Evolutionary conservation across 2,329 filamentous ascomycete genomes (phyloP), one percentile per base, ranked within the genome.

Genomic region (Alternaria rosae): DNA sequence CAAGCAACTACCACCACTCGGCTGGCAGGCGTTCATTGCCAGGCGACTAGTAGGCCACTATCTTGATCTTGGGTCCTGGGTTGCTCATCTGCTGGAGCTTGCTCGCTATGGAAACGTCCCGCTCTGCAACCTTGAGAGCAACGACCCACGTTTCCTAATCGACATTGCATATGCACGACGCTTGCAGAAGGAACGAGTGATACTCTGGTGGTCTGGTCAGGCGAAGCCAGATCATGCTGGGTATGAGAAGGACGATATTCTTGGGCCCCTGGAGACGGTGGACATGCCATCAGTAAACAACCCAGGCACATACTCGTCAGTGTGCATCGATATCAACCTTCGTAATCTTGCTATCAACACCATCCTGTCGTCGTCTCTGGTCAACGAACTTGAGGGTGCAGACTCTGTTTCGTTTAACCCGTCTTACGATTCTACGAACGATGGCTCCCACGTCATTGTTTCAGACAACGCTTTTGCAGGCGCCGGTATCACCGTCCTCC

Each of bases 321-420:
- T 99, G 3, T 99, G 95, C 76, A 95, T 99, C 65, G 95, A 99
- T 70, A 82, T 99, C 13, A 93, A 96, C 65, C 88, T 99, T 51
- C 92, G 94, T 47, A 99, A 99, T 74, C 86, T 99, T 13, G 91
- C 93, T 5, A 98, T 99, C 82, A 99, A 99, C 81, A 99, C 96
- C 0, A 96, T 99, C 50, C 84, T 99, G 17, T 97, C 95, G 0
- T 97, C 94, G 0, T 97, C 95, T 0, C 87, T 99, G 10, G 94
- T 99, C 84, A 98, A 97, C 72, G 95, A 98, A 68, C 89, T 97
- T 2, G 95, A 99, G 76, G 94, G 94, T 1, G 89, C 90, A 4
- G 93, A 98, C 70, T 92, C 92, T 0, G 87, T 96, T 21, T 90
- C 93, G 0, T 92, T 97, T 76, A 97, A 97, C 90, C 85, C 86